These are phyloP conservation scores for Eremothecium cymbalariae DNA, from an alignment of 1,139 yeast genomes.

Conservation along the genomic window DNA sequence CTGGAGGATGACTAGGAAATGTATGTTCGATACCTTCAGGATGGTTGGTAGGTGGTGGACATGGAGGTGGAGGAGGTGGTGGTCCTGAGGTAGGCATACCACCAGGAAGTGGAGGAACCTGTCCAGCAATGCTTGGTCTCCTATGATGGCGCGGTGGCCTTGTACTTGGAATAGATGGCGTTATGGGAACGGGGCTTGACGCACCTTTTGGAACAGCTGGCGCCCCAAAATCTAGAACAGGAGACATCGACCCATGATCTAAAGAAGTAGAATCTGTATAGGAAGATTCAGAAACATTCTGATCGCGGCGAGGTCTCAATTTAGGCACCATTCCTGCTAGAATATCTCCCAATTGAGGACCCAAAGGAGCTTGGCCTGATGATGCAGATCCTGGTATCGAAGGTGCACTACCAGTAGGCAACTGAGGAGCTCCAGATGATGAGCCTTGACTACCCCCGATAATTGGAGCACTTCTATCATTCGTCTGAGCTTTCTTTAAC, in stretches of 20 bases:
- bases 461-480: constrained; percentile 56
- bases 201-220: constrained; percentile 19
- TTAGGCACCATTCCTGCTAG: constrained; percentile 87
- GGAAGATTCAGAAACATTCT: too few relatives aligned
- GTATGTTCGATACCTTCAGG: constrained; percentile 25
- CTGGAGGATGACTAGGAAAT: constrained; percentile 19
- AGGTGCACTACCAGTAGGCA: constrained; percentile 11
- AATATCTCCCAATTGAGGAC: constrained; percentile 57
- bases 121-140: too few relatives aligned
- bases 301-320: constrained; percentile 42
- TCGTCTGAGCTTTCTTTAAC: constrained; percentile 69
- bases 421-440: constrained; percentile 14
- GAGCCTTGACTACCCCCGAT: constrained; percentile 32
- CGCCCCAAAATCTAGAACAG: too few relatives aligned
- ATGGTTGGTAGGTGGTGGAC: constrained; percentile 18
- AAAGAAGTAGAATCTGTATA: too few relatives aligned
- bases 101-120: constrained; percentile 31
- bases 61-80: constrained; percentile 20
- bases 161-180: constrained; percentile 27
- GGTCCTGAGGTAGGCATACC: constrained; percentile 21
- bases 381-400: constrained; percentile 20
- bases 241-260: too few relatives aligned
- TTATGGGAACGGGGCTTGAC: constrained; percentile 20
- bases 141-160: constrained; percentile 15
- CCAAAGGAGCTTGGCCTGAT: constrained; percentile 32